Percentiles rank a stretch among this genome's conserved stretches.
Conservation (phyloP, 768 basidiomycete species). For the Gyrodon lividus region DNA sequence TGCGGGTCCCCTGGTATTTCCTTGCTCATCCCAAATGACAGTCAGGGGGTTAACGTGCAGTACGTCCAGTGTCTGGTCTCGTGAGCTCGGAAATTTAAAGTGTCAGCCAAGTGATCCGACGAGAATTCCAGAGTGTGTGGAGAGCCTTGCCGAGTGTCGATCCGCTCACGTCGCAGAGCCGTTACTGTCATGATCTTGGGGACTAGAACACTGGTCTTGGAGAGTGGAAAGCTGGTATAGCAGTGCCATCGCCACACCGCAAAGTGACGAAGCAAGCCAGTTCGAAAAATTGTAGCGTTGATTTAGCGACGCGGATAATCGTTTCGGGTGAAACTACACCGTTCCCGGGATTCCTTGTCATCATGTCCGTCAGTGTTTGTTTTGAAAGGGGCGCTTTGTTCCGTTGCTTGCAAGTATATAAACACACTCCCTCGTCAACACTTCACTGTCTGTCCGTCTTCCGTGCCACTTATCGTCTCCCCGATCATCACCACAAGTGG, state of each 20-base stretch:
- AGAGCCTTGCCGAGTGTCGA: slow-evolving; percentile 12
- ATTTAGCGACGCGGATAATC: slow-evolving; percentile 18
- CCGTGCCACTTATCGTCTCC: too few species aligned
- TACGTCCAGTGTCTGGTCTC: too few species aligned
- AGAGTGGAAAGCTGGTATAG: too few species aligned
- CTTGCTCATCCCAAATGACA: neutral
- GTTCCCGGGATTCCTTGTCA: slow-evolving; percentile 17
- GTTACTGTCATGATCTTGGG: neutral
- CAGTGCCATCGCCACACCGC: neutral
- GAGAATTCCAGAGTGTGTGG: slow-evolving; percentile 1
- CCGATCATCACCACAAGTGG: slow-evolving; percentile 23
- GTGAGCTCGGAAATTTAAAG: neutral
- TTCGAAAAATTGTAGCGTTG: slow-evolving; percentile 10
- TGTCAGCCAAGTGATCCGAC: neutral
- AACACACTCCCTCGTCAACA: neutral
- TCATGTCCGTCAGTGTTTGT: slow-evolving; percentile 6
- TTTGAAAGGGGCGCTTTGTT: slow-evolving; percentile 8
- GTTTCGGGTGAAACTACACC: slow-evolving; percentile 12
- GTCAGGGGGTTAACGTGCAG: too few species aligned
- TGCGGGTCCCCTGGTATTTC: neutral
- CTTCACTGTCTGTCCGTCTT: too few species aligned
- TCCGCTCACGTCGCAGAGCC: slow-evolving; percentile 24
- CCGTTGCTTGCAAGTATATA: slow-evolving; percentile 20
- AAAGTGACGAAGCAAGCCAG: slow-evolving; percentile 19
- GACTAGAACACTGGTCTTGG: slow-evolving; percentile 2